Evolutionary conservation across 352 stramenopile genomes (phyloP).

Genomic region (Thraustotheca clavata): DNA sequence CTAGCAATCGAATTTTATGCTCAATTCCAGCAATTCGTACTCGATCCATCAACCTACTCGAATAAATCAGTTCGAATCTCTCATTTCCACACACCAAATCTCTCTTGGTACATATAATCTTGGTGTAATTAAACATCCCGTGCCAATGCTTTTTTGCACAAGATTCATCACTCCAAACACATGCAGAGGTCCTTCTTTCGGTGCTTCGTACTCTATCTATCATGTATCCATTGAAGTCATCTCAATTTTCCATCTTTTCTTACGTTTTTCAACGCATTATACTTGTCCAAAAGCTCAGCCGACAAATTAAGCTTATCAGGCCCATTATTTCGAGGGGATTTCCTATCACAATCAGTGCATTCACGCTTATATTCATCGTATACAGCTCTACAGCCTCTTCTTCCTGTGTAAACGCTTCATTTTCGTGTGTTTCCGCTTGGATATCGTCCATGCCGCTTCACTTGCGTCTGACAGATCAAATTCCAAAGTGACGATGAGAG

Average conservation of each 20-base stretch:
- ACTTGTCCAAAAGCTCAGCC: conserved; percentile 11
- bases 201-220: not conserved
- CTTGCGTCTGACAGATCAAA: not conserved
- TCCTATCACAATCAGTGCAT: conserved; percentile 2
- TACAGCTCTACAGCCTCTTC: conserved; percentile 7
- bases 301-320: conserved; percentile 10
- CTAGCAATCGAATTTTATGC: conserved; percentile 14
- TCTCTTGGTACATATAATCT: conserved; percentile 71
- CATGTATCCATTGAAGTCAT: not conserved
- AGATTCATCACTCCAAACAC: conserved; percentile 77
- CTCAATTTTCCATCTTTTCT: not conserved
- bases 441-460: not conserved
- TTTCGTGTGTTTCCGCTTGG: not conserved
- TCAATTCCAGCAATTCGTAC: conserved; percentile 37
- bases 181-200: conserved; percentile 31
- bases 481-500: too few species aligned
- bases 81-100: conserved; percentile 37
- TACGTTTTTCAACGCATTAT: not conserved
- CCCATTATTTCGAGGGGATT: conserved; percentile 8
- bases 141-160: conserved; percentile 69
- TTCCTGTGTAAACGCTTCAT: too few species aligned
- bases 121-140: conserved; percentile 57
- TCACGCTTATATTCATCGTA: not conserved
- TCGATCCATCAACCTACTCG: conserved; percentile 20
- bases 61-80: not conserved